Evolutionary conservation across 371 early-diverging fungal species (phyloP).

Genomic region (Mycotypha africana): DNA sequence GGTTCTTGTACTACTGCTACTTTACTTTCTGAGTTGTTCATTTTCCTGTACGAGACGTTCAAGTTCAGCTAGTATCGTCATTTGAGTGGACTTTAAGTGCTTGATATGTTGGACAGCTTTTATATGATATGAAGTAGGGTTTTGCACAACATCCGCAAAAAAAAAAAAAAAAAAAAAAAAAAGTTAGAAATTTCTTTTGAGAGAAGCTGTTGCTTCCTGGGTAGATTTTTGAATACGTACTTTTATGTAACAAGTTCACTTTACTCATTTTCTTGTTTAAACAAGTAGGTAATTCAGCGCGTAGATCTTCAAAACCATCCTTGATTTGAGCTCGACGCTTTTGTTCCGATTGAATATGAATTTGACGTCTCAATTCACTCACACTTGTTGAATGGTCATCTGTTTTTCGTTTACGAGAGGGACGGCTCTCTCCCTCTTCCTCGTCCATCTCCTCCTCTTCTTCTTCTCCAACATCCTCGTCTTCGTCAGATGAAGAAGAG

Average conservation of each 20-base stretch:
- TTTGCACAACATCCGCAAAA: too few species aligned
- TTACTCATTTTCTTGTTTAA: slow-evolving; percentile 46
- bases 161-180: neutral
- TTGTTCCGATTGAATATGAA: slow-evolving; percentile 51
- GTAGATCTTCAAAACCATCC: slow-evolving; percentile 45
- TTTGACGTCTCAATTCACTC: slow-evolving; percentile 38
- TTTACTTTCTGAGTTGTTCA: slow-evolving; percentile 30
- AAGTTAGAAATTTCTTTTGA: neutral
- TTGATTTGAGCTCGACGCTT: slow-evolving; percentile 48
- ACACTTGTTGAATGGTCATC: too few species aligned
- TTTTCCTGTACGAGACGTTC: slow-evolving; percentile 34
- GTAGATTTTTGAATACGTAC: slow-evolving; percentile 23
- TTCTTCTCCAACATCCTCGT: too few species aligned
- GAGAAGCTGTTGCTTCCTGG: too few species aligned
- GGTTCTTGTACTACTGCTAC: neutral
- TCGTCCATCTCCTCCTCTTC: too few species aligned
- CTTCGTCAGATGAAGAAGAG: slow-evolving; percentile 1
- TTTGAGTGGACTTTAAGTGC: slow-evolving; percentile 29
- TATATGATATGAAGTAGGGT: too few species aligned
- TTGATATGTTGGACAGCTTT: slow-evolving; percentile 33
- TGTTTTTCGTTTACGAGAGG: slow-evolving; percentile 12
- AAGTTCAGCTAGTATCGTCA: slow-evolving; percentile 29
- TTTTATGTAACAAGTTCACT: slow-evolving; percentile 34
- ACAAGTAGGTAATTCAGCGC: slow-evolving; percentile 34
- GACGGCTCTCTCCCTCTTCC: slow-evolving; percentile 6